Percentiles rank a stretch among this genome's conserved stretches.
Conservation (phyloP, 192 early-diverging fungal species). For the Endogone sp. region DNA sequence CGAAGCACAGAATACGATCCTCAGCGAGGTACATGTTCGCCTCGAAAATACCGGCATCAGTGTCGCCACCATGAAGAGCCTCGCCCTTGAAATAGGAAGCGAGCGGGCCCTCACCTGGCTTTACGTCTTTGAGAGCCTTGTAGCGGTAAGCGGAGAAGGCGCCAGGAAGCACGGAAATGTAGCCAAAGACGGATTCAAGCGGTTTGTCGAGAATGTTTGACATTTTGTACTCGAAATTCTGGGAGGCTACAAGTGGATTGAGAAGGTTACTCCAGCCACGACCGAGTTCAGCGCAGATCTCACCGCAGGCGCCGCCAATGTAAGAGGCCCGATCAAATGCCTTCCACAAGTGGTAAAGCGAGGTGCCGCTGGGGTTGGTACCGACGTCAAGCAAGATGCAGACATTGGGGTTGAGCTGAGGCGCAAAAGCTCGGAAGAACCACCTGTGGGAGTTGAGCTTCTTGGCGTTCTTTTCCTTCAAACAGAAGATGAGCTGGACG, state of each 20-base stretch:
- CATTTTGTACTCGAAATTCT: conserved; percentile 99
- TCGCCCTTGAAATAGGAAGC: conserved; percentile 92
- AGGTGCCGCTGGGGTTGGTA: conserved; percentile 78
- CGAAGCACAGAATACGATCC: conserved; percentile 93
- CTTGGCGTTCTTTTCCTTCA: conserved; percentile 93
- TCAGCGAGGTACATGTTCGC: conserved; percentile 92
- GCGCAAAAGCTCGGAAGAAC: conserved; percentile 94
- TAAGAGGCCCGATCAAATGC: conserved; percentile 75
- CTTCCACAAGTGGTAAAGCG: conserved; percentile 90
- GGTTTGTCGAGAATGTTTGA: conserved; percentile 95
- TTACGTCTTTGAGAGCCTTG: conserved; percentile 70
- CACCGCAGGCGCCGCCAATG: conserved; percentile 90
- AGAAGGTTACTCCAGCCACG: conserved; percentile 63
- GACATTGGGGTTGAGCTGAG: conserved; percentile 77
- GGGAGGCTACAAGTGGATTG: conserved; percentile 88
- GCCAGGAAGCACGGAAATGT: no score
- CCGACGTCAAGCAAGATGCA: conserved; percentile 92
- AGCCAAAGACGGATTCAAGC: no score
- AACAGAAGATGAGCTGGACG: conserved; percentile 85
- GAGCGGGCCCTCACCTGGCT: conserved; percentile 57
- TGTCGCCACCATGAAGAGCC: conserved; percentile 64
- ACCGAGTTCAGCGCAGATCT: conserved; percentile 86
- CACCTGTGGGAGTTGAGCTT: conserved; percentile 94
- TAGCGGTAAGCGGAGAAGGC: conserved; percentile 94
- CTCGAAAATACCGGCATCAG: conserved; percentile 70